These are phyloP conservation scores for Penicillium sclerotigenum DNA, from an alignment of 2,329 filamentous ascomycete genomes.

Conservation along the genomic window DNA sequence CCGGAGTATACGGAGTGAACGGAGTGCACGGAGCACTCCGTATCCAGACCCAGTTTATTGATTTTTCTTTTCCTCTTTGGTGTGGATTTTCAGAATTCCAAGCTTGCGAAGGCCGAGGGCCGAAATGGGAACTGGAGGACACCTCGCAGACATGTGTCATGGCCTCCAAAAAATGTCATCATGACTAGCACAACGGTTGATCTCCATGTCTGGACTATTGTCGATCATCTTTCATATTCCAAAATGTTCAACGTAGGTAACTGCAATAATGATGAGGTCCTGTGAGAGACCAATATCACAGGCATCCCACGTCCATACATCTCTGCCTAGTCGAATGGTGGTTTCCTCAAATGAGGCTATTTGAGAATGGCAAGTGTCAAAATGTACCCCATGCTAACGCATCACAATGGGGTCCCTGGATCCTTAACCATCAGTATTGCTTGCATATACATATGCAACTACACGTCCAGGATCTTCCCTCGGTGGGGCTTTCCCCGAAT, in stretches of 20 bases:
- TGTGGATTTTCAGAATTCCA: neutral
- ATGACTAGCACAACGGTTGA: neutral
- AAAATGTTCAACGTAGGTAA: neutral
- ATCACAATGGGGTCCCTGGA: constrained; percentile 13
- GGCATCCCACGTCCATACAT: neutral
- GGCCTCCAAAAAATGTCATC: neutral
- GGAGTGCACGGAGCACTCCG: neutral
- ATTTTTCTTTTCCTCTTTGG: neutral
- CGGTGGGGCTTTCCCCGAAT: neutral
- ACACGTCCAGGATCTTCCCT: neutral
- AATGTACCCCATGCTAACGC: constrained; percentile 10
- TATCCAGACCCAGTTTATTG: neutral
- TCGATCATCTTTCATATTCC: neutral
- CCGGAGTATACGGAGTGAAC: neutral
- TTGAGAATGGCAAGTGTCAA: neutral
- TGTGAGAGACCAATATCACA: neutral
- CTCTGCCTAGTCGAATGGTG: neutral
- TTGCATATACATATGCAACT: constrained; percentile 7
- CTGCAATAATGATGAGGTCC: neutral
- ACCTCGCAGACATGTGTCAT: neutral
- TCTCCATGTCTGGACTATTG: neutral
- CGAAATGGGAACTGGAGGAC: neutral
- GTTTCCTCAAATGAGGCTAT: neutral
- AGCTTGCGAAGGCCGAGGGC: neutral
- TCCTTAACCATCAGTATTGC: neutral